A percentile compares a stretch with the other conserved stretches of the same genome.
Conservation (phyloP, 805 yeast species). For the Candida boidinii region DNA sequence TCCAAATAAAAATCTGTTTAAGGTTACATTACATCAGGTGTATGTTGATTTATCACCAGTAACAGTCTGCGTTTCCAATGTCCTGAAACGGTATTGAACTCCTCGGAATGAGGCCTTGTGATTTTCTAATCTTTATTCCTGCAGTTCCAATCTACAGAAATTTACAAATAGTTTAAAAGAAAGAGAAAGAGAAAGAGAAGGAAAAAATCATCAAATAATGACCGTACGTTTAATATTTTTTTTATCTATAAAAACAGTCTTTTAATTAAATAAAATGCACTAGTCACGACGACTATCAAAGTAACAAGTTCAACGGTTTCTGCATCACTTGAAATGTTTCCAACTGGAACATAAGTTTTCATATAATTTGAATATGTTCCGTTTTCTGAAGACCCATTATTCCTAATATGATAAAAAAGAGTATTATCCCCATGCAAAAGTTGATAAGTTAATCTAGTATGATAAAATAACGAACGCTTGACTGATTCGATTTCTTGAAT, state of each 20-base stretch:
- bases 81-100: too few species aligned
- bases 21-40: too few species aligned
- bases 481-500: conserved; percentile 2
- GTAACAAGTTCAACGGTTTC: conserved; percentile 9
- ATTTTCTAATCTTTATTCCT: too few species aligned
- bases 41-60: too few species aligned
- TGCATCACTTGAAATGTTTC: conserved; percentile 4
- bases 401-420: conserved; percentile 9
- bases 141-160: too few species aligned
- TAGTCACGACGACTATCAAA: conserved; percentile 3
- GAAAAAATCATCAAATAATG: too few species aligned
- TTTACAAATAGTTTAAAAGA: too few species aligned
- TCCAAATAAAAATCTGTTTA: too few species aligned
- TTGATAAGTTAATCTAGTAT: conserved; percentile 12
- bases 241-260: not conserved
- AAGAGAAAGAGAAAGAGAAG: too few species aligned
- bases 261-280: conserved; percentile 6
- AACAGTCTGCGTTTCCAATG: too few species aligned
- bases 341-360: conserved; percentile 10
- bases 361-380: conserved; percentile 3
- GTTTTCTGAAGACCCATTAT: not conserved
- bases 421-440: conserved; percentile 4
- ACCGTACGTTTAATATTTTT: too few species aligned
- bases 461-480: conserved; percentile 14
- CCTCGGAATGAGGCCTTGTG: too few species aligned